phyloP scores from a whole-genome alignment of 176 grass and related monocot genomes.

The Avena insularis region DNA sequence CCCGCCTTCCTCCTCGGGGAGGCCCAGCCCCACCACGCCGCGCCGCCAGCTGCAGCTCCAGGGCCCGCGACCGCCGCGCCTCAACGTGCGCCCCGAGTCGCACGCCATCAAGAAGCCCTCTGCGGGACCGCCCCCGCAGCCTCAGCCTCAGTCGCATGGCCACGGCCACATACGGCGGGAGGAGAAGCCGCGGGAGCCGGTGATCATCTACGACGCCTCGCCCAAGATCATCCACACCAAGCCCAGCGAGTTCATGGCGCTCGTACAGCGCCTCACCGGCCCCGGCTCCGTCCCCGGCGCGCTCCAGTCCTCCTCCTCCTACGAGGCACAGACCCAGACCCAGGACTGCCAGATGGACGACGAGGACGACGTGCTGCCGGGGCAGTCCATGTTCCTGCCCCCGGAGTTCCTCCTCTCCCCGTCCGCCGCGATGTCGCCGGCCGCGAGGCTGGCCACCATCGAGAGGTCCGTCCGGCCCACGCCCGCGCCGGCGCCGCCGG shows the following conservation, averaged over 20 bases:
- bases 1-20: slow-evolving; percentile 37
- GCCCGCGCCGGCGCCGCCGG: slow-evolving; percentile 13
- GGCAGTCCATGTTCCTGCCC: slow-evolving; percentile 28
- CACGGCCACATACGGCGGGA: slow-evolving; percentile 14
- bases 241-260: slow-evolving; percentile 90
- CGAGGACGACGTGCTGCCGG: no score
- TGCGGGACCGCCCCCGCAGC: no score
- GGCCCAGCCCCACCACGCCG: slow-evolving; percentile 26
- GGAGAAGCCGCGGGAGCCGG: slow-evolving; percentile 36
- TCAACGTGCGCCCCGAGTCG: slow-evolving; percentile 74
- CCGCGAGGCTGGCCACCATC: slow-evolving; percentile 78
- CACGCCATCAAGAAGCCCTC: slow-evolving; percentile 86
- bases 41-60: slow-evolving; percentile 79
- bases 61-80: slow-evolving; percentile 73
- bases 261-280: slow-evolving; percentile 91
- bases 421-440: slow-evolving; percentile 73
- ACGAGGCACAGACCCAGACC: neutral
- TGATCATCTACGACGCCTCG: slow-evolving; percentile 97
- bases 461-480: slow-evolving; percentile 60
- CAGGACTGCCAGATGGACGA: neutral
- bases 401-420: slow-evolving; percentile 57
- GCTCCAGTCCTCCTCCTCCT: neutral
- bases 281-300: neutral
- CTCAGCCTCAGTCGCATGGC: neutral
- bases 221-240: slow-evolving; percentile 90